Evolutionary conservation across 352 stramenopile genomes (phyloP), one percentile per base, ranked within the genome.

Genomic region (Phytophthora boehmeriae): DNA sequence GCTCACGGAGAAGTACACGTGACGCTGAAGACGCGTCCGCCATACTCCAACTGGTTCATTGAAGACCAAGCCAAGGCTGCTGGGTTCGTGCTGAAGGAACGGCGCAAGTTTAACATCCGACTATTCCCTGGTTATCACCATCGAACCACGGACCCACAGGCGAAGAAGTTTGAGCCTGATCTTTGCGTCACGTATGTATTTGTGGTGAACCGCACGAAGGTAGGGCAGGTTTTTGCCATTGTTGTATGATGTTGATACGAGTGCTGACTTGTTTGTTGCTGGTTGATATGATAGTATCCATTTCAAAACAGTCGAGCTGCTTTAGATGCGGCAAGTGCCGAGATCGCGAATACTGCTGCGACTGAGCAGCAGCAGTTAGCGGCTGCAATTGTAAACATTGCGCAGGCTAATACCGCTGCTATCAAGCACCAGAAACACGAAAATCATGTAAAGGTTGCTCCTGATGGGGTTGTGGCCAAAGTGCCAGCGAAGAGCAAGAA

Each of bases 21-120:
- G 42, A 92, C 88, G 35, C 75, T 97, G 27, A 97, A 97, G 69
- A 94, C 79, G 23, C 71, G 75, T 23, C 87, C 88, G 17, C 89
- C 89, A 34, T 97, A 97, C 59, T 93, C 84, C 1, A 95, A 95
- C 53, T 97, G 89, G 89, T 71, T 82, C 39, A 76, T 97, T 32
- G 89, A 97, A 45, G 83, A 96, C 35, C 88, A 94, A 44, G 89
- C 89, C 4, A 85, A 84, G 36, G 52, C 53, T 2, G 73, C 69
- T 1, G 86, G 81, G 5, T 89, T 96, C 49, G 86, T 92, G 38
- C 60, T 96, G 16, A 95, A 96, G 48, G 76, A 87, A 49, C 71
- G 87, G 10, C 73, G 79, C 20, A 80, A 79, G 44, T 95, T 97
- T 63, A 76, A 93, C 56, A 76, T 86, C 19, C 55, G 66, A 0